Conservation (phyloP, 371 early-diverging fungal genomes). For the Saksenaea oblongispora region DNA sequence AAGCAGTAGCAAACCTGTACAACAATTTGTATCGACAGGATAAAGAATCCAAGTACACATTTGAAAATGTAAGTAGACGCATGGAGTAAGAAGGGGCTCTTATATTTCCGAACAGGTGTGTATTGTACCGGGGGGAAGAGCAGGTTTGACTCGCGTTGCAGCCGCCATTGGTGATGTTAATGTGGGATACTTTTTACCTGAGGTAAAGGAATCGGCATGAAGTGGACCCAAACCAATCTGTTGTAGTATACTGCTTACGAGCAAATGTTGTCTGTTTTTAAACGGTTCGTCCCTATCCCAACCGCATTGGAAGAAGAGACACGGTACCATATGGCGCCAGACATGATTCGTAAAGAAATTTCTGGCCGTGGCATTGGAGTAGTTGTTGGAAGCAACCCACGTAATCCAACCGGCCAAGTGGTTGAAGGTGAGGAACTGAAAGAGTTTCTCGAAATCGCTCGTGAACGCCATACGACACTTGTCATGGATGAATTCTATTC, state of each 20-base stretch:
- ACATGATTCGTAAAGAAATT: conserved; percentile 44
- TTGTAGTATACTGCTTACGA: conserved; percentile 47
- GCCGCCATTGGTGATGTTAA: conserved; percentile 50
- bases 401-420: conserved; percentile 57
- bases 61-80: conserved; percentile 35
- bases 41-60: conserved; percentile 45
- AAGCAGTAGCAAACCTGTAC: conserved; percentile 49
- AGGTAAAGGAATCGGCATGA: conserved; percentile 8
- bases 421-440: conserved; percentile 43
- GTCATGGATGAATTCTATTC: conserved; percentile 58
- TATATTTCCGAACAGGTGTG: conserved; percentile 20
- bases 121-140: conserved; percentile 56
- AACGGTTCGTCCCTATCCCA: conserved; percentile 54
- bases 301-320: conserved; percentile 44
- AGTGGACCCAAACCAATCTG: neutral
- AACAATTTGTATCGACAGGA: conserved; percentile 44
- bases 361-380: conserved; percentile 45
- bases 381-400: conserved; percentile 54
- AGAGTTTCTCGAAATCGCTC: conserved; percentile 37
- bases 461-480: conserved; percentile 41
- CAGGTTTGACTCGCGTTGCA: conserved; percentile 54
- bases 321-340: conserved; percentile 42
- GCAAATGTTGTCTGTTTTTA: conserved; percentile 51
- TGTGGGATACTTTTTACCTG: conserved; percentile 57
- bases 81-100: neutral